Conservation (phyloP, 179 eudicot genomes). For the Actinidia polygama region DNA sequence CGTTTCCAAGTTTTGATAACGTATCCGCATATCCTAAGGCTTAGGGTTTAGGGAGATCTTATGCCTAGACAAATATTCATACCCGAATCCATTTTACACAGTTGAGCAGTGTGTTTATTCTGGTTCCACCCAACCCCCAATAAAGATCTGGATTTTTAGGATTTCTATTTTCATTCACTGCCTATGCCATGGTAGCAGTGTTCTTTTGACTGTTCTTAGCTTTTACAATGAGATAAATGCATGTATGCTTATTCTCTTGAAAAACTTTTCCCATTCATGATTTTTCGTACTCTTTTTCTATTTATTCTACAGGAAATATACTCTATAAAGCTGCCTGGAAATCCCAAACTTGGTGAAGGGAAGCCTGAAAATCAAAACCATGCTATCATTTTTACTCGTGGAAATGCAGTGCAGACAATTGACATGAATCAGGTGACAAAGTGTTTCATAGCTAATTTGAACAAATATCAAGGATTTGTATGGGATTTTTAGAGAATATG, state of each 20-base stretch:
- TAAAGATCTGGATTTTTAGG: background rate
- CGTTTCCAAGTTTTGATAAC: too few species aligned
- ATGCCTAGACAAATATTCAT: too few species aligned
- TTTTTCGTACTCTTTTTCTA: background rate
- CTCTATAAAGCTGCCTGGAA: constrained; percentile 89
- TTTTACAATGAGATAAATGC: background rate
- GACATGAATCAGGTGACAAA: constrained; percentile 95
- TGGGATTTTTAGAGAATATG: background rate
- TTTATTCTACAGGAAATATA: constrained; percentile 76
- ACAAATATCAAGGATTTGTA: background rate
- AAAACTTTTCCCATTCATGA: background rate
- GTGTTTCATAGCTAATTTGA: background rate
- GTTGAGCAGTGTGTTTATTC: background rate
- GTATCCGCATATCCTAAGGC: too few species aligned
- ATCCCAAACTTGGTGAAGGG: constrained; percentile 99
- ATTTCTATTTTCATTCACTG: background rate
- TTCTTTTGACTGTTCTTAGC: background rate
- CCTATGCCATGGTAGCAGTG: background rate
- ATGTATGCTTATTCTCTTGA: background rate
- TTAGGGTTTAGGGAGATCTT: too few species aligned
- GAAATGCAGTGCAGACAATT: constrained; percentile 96
- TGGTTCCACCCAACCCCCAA: background rate
- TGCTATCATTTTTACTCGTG: constrained; percentile 94
- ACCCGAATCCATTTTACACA: too few species aligned
- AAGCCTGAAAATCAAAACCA: constrained; percentile 99